phyloP scores from a whole-genome alignment of 306 rosid genomes.

The Amphicarpaea edgeworthii region DNA sequence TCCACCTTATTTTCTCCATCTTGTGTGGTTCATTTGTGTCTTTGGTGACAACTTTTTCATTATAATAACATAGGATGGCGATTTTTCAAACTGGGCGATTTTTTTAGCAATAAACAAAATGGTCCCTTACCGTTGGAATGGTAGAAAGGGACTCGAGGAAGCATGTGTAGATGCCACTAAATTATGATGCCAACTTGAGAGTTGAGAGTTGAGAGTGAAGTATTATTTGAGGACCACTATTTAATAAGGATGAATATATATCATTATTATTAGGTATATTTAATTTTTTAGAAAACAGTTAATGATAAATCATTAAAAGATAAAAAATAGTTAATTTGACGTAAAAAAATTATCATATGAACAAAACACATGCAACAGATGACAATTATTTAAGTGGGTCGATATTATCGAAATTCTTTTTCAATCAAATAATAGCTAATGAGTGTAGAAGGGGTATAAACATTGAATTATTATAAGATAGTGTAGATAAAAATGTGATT shows the following conservation, averaged over 20 bases:
- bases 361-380: neutral
- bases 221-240: neutral
- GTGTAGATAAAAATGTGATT: neutral
- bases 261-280: neutral
- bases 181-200: neutral
- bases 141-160: neutral
- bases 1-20: constrained; percentile 29
- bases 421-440: neutral
- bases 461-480: neutral
- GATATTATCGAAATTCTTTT: neutral
- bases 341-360: neutral
- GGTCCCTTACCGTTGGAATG: neutral
- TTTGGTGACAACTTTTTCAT: constrained; percentile 7
- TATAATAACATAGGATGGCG: neutral
- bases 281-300: neutral
- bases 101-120: neutral
- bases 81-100: neutral
- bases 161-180: neutral
- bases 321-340: neutral
- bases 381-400: neutral
- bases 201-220: neutral
- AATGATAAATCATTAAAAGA: neutral
- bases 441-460: neutral
- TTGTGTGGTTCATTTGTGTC: constrained; percentile 23
- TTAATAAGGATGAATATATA: neutral